These are phyloP conservation scores for Colletotrichum neosansevieriae DNA, from an alignment of 2,329 filamentous ascomycete genomes.

Conservation along the genomic window DNA sequence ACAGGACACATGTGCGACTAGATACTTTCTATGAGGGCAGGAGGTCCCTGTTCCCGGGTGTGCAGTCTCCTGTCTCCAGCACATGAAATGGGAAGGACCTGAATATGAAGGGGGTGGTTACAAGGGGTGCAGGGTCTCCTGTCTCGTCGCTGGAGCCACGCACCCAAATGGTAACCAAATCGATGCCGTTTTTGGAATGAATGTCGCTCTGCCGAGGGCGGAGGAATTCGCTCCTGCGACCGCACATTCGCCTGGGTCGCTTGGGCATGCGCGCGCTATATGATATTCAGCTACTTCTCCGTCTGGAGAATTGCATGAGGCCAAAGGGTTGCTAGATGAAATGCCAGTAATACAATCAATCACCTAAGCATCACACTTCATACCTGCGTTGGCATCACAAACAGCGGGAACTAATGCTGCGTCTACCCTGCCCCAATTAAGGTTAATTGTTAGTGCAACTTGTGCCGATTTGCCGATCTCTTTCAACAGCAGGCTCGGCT, in stretches of 20 bases:
- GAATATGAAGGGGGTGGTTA: not conserved
- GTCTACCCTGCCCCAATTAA: constrained; percentile 13
- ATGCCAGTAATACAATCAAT: constrained; percentile 5
- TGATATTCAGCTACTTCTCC: not conserved
- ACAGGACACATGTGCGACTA: constrained; percentile 17
- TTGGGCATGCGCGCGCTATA: constrained; percentile 4
- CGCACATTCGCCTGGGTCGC: not conserved
- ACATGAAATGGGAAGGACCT: constrained; percentile 8
- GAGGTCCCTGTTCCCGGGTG: not conserved
- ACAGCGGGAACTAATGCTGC: not conserved
- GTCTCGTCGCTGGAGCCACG: constrained; percentile 16
- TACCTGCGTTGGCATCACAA: no score
- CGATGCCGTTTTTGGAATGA: not conserved
- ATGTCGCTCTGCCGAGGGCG: not conserved
- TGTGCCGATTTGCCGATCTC: not conserved
- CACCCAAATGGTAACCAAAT: not conserved
- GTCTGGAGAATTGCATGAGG: not conserved
- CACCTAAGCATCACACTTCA: not conserved
- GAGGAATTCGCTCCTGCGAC: no score
- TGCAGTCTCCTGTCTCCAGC: not conserved
- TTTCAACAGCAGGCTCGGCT: not conserved
- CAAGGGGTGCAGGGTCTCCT: not conserved
- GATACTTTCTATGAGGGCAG: not conserved
- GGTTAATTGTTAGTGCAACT: constrained; percentile 28
- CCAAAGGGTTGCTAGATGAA: not conserved